These are phyloP conservation scores for Maudiozyma saulgeensis DNA, from an alignment of 805 yeast genomes.

Conservation along the genomic window DNA sequence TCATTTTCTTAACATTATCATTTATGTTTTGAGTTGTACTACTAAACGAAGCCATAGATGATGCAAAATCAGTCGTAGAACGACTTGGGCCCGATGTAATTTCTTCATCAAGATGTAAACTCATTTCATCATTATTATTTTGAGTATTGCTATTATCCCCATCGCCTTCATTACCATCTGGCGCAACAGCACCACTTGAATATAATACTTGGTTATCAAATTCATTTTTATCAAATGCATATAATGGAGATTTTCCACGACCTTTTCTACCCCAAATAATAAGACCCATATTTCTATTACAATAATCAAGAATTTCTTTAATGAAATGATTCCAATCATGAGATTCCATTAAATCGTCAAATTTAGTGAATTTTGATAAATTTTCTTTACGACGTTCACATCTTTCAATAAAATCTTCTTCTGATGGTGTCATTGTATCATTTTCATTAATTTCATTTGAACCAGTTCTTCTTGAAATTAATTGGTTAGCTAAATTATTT, in stretches of 20 bases:
- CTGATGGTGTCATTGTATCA: constrained; percentile 55
- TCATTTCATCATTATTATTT: neutral
- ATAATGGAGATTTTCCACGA: constrained; percentile 24
- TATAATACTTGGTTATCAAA: constrained; percentile 18
- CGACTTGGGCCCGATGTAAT: neutral
- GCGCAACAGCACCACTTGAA: constrained; percentile 15
- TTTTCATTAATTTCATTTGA: constrained; percentile 1
- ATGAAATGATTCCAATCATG: constrained; percentile 84
- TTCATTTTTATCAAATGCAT: constrained; percentile 14
- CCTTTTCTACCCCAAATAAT: constrained; percentile 60
- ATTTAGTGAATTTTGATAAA: constrained; percentile 39
- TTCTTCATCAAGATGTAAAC: neutral
- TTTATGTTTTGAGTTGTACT: neutral
- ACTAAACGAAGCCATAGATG: neutral
- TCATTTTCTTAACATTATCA: constrained; percentile 1
- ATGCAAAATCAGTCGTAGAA: neutral
- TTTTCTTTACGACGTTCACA: constrained; percentile 63
- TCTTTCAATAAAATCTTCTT: constrained; percentile 65
- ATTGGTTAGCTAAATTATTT: constrained; percentile 37
- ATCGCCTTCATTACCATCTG: neutral
- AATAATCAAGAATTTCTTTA: constrained; percentile 68
- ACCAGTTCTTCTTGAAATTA: constrained; percentile 25
- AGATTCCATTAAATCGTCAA: constrained; percentile 49
- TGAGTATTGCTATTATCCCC: neutral
- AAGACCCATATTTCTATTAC: constrained; percentile 62